A percentile compares a stretch with the other conserved stretches of the same genome.
Evolutionary conservation across 331 rosid genomes (phyloP).

Genomic region (Arachis monticola): DNA sequence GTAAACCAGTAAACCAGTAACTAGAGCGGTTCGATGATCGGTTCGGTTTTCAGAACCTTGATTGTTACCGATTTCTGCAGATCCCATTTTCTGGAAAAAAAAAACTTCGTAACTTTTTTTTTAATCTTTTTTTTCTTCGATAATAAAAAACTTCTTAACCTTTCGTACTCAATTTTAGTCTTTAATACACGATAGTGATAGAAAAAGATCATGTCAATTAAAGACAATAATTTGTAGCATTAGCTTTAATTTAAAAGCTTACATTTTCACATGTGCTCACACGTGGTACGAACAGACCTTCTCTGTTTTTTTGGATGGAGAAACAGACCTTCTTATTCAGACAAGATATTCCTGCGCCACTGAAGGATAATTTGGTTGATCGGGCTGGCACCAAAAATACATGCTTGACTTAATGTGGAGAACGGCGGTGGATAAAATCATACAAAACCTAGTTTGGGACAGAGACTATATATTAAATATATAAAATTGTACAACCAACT

Average conservation of each 20-base stretch:
- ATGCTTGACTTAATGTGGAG: background rate
- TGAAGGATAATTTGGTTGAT: background rate
- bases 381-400: background rate
- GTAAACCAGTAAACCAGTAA: too few species aligned
- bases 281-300: constrained; percentile 12
- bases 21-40: too few species aligned
- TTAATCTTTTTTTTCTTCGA: background rate
- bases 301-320: too few species aligned
- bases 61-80: too few species aligned
- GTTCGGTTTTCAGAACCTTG: too few species aligned
- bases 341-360: background rate
- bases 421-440: background rate
- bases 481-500: too few species aligned
- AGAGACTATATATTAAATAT: too few species aligned
- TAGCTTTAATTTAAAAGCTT: constrained; percentile 27
- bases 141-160: background rate
- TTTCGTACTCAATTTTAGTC: constrained; percentile 13
- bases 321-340: constrained; percentile 8
- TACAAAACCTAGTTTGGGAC: too few species aligned
- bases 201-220: constrained; percentile 5
- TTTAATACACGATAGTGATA: background rate
- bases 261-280: constrained; percentile 19
- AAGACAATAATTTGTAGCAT: background rate
- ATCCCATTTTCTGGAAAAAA: too few species aligned
- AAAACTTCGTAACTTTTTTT: too few species aligned